Percentiles rank a stretch among this genome's conserved stretches.
These are phyloP conservation scores for Trichoderma reesei DNA, from an alignment of 495 filamentous ascomycete species.

Conservation along the genomic window DNA sequence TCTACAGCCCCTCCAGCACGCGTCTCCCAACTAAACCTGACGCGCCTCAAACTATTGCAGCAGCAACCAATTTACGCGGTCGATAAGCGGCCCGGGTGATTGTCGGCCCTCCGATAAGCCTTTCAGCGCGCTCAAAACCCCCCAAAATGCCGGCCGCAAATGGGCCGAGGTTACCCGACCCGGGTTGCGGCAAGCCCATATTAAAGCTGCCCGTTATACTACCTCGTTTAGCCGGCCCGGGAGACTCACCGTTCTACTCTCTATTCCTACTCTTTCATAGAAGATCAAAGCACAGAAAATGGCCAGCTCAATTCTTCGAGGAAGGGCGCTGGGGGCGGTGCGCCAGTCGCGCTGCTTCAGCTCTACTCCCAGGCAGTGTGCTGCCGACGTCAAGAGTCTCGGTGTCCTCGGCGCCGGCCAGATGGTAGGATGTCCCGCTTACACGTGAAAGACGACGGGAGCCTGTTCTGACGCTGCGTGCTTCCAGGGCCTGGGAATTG, in stretches of 20 bases:
- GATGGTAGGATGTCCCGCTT: constrained; percentile 52
- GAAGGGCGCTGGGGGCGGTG: constrained; percentile 24
- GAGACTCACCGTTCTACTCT: neutral
- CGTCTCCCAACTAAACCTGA: neutral
- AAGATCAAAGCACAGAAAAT: constrained; percentile 18
- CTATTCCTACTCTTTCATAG: neutral
- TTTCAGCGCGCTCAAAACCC: neutral
- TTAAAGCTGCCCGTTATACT: neutral
- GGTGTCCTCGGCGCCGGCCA: constrained; percentile 94
- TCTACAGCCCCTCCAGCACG: constrained; percentile 20
- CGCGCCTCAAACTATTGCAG: constrained; percentile 12
- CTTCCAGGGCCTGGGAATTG: constrained; percentile 83
- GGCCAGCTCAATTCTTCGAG: constrained; percentile 25
- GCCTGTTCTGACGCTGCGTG: neutral
- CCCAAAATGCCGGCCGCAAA: neutral
- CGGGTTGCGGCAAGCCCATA: constrained; percentile 11
- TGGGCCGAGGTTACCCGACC: constrained; percentile 36
- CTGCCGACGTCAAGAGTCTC: constrained; percentile 73
- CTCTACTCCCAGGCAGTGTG: constrained; percentile 39
- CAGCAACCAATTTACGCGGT: constrained; percentile 13
- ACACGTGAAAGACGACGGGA: constrained; percentile 8
- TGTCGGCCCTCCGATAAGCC: neutral
- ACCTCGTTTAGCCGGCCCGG: constrained; percentile 12
- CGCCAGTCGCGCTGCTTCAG: constrained; percentile 42
- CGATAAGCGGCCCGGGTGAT: neutral